Evolutionary conservation across 345 rosid genomes (phyloP).

Genomic region (Anacardium occidentale): DNA sequence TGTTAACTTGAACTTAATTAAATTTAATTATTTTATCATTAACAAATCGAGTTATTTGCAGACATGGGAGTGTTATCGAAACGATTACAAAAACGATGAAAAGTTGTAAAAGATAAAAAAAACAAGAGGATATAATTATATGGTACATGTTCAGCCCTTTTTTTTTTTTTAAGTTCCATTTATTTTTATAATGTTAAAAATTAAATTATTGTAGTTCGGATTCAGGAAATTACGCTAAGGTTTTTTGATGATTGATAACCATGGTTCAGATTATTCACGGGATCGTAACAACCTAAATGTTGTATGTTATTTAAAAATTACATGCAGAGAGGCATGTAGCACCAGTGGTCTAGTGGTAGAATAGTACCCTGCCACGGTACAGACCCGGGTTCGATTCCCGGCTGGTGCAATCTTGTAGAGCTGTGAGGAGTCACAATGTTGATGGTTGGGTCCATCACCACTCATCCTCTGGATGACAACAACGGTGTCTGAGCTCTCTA

Average conservation of each 20-base stretch:
- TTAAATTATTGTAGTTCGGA: neutral
- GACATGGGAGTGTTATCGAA: constrained; percentile 73
- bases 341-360: constrained; percentile 67
- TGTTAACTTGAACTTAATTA: neutral
- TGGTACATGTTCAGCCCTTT: constrained; percentile 41
- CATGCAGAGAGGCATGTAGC: constrained; percentile 6
- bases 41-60: constrained; percentile 23
- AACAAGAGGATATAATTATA: constrained; percentile 80
- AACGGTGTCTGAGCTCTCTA: too few relatives aligned
- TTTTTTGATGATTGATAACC: too few relatives aligned
- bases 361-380: constrained; percentile 63
- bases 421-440: too few relatives aligned
- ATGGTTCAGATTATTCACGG: too few relatives aligned
- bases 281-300: too few relatives aligned
- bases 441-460: too few relatives aligned
- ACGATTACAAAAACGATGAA: constrained; percentile 62
- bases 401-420: constrained; percentile 35
- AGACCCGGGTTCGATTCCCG: constrained; percentile 67
- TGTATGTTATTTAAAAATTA: too few relatives aligned
- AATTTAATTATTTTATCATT: too few relatives aligned
- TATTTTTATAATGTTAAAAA: neutral
- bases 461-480: too few relatives aligned
- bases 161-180: neutral
- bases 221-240: neutral
- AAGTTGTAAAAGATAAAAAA: constrained; percentile 62